A percentile compares a stretch with the other conserved stretches of the same genome.
Evolutionary conservation across 129 eudicot genomes (phyloP).

Genomic region (Erigeron canadensis): DNA sequence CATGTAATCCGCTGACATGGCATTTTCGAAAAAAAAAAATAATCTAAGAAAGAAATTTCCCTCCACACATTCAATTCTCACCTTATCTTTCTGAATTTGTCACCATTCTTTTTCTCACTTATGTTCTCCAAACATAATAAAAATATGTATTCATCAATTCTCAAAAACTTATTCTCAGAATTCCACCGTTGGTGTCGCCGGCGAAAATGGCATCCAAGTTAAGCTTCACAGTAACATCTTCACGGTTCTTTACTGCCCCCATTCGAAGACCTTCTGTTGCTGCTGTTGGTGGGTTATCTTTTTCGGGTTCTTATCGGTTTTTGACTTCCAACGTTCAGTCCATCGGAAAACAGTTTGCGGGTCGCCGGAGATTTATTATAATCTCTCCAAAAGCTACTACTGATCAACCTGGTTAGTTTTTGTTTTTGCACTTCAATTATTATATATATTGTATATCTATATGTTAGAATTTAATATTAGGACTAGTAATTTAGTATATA

Average conservation of each 20-base stretch:
- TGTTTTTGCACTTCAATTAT: not conserved
- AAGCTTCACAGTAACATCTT: slow-evolving; percentile 52
- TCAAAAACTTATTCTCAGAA: slow-evolving; percentile 17
- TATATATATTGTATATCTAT: too few species aligned
- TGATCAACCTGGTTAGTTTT: slow-evolving; percentile 73
- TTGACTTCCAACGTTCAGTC: slow-evolving; percentile 47
- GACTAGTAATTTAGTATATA: too few species aligned
- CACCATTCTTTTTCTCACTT: slow-evolving; percentile 18
- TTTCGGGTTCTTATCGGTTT: slow-evolving; percentile 39
- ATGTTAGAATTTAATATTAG: too few species aligned
- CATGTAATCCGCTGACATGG: slow-evolving; percentile 25
- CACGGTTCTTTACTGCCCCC: slow-evolving; percentile 57
- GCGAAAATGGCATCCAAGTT: slow-evolving; percentile 74
- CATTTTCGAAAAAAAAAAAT: slow-evolving; percentile 20
- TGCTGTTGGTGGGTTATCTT: slow-evolving; percentile 30
- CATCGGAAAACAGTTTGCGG: slow-evolving; percentile 25
- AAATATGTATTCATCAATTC: slow-evolving; percentile 37
- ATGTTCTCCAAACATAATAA: slow-evolving; percentile 22
- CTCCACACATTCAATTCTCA: slow-evolving; percentile 61
- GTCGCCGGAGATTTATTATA: slow-evolving; percentile 38
- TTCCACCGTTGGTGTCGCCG: slow-evolving; percentile 30
- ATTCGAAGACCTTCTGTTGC: slow-evolving; percentile 42
- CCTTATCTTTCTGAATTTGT: slow-evolving; percentile 53
- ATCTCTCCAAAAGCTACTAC: slow-evolving; percentile 73
- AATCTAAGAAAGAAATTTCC: slow-evolving; percentile 30